Conservation (phyloP, 306 rosid genomes). For the Amphicarpaea edgeworthii region DNA sequence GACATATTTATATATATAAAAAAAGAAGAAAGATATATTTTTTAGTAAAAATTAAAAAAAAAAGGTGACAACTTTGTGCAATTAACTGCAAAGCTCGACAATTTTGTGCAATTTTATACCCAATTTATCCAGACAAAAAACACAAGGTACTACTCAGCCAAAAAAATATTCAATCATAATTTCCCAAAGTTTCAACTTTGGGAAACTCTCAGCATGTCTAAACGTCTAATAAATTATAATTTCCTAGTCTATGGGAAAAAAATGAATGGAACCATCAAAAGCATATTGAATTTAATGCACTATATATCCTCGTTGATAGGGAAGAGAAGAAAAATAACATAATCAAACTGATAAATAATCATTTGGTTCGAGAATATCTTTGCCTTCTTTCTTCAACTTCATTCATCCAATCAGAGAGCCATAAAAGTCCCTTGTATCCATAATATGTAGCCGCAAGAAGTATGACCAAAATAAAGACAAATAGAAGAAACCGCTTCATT, state of each 20-base stretch:
- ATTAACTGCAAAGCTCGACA: not conserved
- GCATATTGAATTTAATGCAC: slow-evolving; percentile 14
- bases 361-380: slow-evolving; percentile 56
- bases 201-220: slow-evolving; percentile 22
- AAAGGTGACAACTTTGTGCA: no score
- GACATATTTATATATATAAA: no score
- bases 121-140: not conserved
- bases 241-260: slow-evolving; percentile 17
- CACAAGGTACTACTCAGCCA: not conserved
- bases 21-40: no score
- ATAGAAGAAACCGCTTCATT: slow-evolving; percentile 64
- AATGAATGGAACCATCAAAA: slow-evolving; percentile 26
- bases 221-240: slow-evolving; percentile 3
- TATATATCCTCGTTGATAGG: slow-evolving; percentile 9
- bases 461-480: slow-evolving; percentile 49
- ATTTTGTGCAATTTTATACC: not conserved
- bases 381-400: slow-evolving; percentile 75
- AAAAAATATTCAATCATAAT: not conserved
- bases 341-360: slow-evolving; percentile 16
- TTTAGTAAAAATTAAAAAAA: no score
- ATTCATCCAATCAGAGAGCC: slow-evolving; percentile 93
- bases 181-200: not conserved
- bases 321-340: not conserved
- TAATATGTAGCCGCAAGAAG: slow-evolving; percentile 57
- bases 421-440: slow-evolving; percentile 71